Evolutionary conservation across 345 rosid genomes (phyloP).

Genomic region (Citrus sp.): DNA sequence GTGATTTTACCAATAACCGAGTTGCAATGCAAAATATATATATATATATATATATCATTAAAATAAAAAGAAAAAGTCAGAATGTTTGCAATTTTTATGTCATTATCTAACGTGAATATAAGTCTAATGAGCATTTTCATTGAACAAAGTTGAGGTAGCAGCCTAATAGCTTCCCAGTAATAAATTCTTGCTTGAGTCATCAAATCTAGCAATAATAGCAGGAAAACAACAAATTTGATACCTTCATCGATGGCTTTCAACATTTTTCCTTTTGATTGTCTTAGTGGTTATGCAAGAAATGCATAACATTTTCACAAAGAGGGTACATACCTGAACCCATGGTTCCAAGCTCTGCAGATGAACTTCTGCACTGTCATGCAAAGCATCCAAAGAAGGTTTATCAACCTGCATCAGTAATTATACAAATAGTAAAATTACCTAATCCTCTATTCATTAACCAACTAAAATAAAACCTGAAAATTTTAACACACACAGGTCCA

Average conservation of each 20-base stretch:
- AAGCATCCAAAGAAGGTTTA: conserved; percentile 80
- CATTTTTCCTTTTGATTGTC: not conserved
- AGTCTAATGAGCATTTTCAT: not conserved
- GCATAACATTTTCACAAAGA: not conserved
- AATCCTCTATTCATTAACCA: conserved; percentile 8
- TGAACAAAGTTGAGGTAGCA: not conserved
- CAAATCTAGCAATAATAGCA: not conserved
- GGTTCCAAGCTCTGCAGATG: conserved; percentile 95
- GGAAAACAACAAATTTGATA: not conserved
- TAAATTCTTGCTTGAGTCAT: not conserved
- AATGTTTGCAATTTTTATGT: not conserved
- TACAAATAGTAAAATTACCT: conserved; percentile 6
- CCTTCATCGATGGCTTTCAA: not conserved
- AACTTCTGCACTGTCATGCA: conserved; percentile 82
- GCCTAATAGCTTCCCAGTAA: not conserved
- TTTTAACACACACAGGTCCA: conserved; percentile 1
- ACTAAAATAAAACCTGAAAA: conserved; percentile 2
- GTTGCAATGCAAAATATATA: not conserved
- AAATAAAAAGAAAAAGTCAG: not conserved
- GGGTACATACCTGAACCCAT: conserved; percentile 75
- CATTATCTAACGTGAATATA: not conserved
- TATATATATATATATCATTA: too few relatives aligned
- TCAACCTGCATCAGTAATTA: conserved; percentile 59
- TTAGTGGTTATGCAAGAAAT: not conserved
- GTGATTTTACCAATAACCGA: not conserved